Base-by-base conservation (phyloP, 2,329 filamentous ascomycete genomes). In the Colletotrichum trifolii region DNA sequence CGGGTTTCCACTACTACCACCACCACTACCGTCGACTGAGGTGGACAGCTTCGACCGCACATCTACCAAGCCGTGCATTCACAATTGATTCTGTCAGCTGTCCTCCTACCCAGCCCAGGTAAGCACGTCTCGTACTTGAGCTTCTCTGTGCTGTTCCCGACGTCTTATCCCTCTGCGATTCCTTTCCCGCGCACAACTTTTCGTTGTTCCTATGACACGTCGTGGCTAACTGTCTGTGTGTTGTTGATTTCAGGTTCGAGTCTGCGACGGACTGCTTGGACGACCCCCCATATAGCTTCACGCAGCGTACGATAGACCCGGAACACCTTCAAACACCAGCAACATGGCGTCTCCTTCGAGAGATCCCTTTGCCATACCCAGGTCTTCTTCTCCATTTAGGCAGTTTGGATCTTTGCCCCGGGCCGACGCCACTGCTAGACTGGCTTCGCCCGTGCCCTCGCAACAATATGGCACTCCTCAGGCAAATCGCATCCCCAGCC, bases 401-500 rank as follows among this genome's bases (percentile, higher is more conserved):
- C 79, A 63, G 10, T 81, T 80, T 67, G 81, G 82, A 62, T 81
- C 83, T 54, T 49, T 66, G 12, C 85, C 85, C 47, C 84, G 88
- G 75, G 85, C 84, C 55, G 83, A 88, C 67, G 80, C 85, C 52
- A 90, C 85, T 55, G 88, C 88, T 62, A 83, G 87, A 68, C 81
- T 90, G 57, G 86, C 86, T 49, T 86, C 85, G 35, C 87, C 87
- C 38, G 78, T 87, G 17, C 81, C 81, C 36, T 77, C 79, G 49
- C 75, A 78, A 54, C 75, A 74, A 52, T 68, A 75, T 49, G 73
- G 75, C 54, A 75, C 78, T 69, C 74, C 50, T 71, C 76, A 57
- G 81, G 79, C 67, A 83, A 83, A 42, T 79, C 86, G 52, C 76
- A 79, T 33, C 75, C 36, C 80, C 79, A 61, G 83, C 85, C 56